Conservation (phyloP, 305 asterid genomes). For the Fraxinus nigra region DNA sequence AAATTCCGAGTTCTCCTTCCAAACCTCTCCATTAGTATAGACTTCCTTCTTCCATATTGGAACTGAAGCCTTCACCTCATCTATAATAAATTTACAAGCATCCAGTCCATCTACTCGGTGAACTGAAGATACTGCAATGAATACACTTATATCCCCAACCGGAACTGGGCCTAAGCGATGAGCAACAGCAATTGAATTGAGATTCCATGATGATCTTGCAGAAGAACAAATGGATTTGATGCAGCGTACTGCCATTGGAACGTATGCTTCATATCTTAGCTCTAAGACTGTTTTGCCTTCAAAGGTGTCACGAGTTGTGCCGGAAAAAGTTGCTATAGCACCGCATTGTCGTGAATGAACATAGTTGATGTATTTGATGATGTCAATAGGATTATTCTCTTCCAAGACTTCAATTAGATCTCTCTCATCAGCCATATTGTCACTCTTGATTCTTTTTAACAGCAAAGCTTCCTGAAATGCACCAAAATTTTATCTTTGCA, state of each 20-base stretch:
- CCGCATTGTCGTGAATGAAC: constrained; percentile 84
- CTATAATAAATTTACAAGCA: constrained; percentile 79
- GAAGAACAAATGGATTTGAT: constrained; percentile 72
- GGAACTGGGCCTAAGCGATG: constrained; percentile 79
- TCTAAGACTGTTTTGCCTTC: constrained; percentile 72
- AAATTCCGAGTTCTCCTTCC: constrained; percentile 91
- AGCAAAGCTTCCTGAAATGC: background rate
- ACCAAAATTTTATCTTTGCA: background rate
- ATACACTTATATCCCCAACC: constrained; percentile 79
- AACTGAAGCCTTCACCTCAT: constrained; percentile 86
- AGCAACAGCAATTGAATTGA: constrained; percentile 62
- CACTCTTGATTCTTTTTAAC: background rate
- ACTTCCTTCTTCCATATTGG: constrained; percentile 98
- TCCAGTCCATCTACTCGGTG: constrained; percentile 78
- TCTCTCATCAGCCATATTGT: constrained; percentile 50
- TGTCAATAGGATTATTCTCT: constrained; percentile 56
- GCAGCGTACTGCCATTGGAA: constrained; percentile 83
- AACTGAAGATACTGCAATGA: constrained; percentile 68
- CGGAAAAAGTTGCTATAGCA: constrained; percentile 84
- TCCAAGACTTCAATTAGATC: constrained; percentile 69
- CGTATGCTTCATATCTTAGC: constrained; percentile 82
- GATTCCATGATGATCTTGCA: constrained; percentile 71
- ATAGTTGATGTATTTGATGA: constrained; percentile 51
- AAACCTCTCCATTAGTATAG: constrained; percentile 79
- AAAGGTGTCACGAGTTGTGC: constrained; percentile 84